A percentile compares a stretch with the other conserved stretches of the same genome.
phyloP scores from a whole-genome alignment of 1,139 yeast species.

The Geotrichum reessii region DNA sequence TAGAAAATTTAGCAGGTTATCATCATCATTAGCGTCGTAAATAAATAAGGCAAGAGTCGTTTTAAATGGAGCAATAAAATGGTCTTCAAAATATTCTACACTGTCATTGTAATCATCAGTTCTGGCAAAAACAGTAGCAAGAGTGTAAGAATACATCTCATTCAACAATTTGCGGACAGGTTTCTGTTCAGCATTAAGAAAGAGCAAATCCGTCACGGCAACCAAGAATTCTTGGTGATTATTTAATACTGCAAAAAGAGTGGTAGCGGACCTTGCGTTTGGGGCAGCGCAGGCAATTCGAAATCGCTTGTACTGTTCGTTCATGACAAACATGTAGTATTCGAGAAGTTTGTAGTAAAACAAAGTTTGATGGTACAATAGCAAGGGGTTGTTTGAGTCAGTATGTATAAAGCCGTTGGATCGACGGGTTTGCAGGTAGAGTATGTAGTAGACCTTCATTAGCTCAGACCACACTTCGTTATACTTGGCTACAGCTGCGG shows the following conservation, averaged over 20 bases:
- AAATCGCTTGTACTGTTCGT: not conserved
- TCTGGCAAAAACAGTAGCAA: not conserved
- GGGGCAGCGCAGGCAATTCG: not conserved
- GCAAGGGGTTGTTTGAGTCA: not conserved
- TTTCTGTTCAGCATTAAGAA: not conserved
- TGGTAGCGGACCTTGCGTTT: not conserved
- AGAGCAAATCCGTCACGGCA: not conserved
- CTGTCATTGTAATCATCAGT: not conserved
- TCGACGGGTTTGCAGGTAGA: not conserved
- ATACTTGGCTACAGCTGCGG: not conserved
- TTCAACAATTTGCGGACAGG: not conserved
- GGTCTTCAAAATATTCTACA: not conserved
- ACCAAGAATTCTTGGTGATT: not conserved
- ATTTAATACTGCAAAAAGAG: not conserved
- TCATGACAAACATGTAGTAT: not conserved
- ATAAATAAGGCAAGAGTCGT: not conserved
- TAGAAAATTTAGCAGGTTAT: not conserved
- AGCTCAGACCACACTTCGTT: not conserved
- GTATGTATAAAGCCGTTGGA: not conserved
- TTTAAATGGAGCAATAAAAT: not conserved
- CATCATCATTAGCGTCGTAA: not conserved
- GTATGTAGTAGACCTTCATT: not conserved
- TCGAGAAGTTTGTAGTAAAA: not conserved
- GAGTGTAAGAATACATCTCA: not conserved
- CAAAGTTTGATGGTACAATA: not conserved